Conservation (phyloP, 345 rosid genomes). For the Garcia nutans region DNA sequence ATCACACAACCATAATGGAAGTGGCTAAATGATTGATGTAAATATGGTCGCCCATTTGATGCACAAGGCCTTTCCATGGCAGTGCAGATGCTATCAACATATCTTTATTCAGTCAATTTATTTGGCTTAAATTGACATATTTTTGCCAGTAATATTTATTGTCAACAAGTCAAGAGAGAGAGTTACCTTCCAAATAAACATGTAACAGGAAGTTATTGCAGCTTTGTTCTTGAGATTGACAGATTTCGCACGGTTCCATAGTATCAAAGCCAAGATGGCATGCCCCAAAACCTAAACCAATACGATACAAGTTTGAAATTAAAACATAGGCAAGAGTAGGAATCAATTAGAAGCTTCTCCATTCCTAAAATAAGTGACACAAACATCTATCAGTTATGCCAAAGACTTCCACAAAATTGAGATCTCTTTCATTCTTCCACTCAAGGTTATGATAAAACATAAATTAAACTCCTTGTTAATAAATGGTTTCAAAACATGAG, state of each 20-base stretch:
- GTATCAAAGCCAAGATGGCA: slow-evolving; percentile 47
- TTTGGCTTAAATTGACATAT: not conserved
- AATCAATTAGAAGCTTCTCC: not conserved
- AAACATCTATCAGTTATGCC: not conserved
- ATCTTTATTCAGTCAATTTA: not conserved
- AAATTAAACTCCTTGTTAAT: not conserved
- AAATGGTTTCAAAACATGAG: not conserved
- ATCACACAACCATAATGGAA: not conserved
- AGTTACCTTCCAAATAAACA: slow-evolving; percentile 96
- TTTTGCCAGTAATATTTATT: not conserved
- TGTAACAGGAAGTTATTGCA: slow-evolving; percentile 82
- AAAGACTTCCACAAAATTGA: not conserved
- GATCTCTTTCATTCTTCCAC: not conserved
- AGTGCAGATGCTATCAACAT: not conserved
- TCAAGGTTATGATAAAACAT: not conserved
- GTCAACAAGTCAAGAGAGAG: not conserved
- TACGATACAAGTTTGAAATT: not conserved
- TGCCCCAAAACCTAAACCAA: slow-evolving; percentile 69
- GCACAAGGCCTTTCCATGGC: no score
- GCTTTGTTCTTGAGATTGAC: slow-evolving; percentile 72
- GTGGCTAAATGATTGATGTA: not conserved
- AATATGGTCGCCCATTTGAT: not conserved
- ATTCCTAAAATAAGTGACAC: not conserved
- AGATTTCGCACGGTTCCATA: slow-evolving; percentile 77
- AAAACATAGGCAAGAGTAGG: not conserved